A percentile compares a stretch with the other conserved stretches of the same genome.
Conservation (phyloP, 2,329 filamentous ascomycete species). For the Magnaporthiopsis incrustans region DNA sequence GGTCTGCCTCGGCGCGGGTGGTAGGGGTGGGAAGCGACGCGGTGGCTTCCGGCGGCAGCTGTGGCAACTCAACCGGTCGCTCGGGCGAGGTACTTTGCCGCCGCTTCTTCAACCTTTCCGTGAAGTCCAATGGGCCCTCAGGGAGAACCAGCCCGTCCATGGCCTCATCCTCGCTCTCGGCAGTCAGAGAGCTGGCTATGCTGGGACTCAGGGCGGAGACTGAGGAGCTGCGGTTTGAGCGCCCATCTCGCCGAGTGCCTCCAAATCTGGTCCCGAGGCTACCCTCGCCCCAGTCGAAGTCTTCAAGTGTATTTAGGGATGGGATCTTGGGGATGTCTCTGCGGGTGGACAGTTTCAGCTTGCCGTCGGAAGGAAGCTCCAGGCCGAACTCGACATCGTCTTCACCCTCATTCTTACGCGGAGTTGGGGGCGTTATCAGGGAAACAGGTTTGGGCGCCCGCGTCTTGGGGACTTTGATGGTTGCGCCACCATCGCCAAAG, state of each 20-base stretch:
- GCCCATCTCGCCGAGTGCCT: slow-evolving; percentile 72
- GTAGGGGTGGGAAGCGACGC: slow-evolving; percentile 10
- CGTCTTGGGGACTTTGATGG: slow-evolving; percentile 60
- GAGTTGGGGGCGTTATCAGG: slow-evolving; percentile 48
- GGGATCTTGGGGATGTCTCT: slow-evolving; percentile 57
- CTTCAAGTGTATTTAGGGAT: slow-evolving; percentile 52
- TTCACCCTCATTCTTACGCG: slow-evolving; percentile 38
- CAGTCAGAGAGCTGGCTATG: slow-evolving; percentile 81
- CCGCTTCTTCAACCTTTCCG: slow-evolving; percentile 66
- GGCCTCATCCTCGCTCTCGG: slow-evolving; percentile 89
- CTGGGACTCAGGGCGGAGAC: slow-evolving; percentile 87
- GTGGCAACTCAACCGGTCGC: slow-evolving; percentile 23
- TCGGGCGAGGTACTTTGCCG: slow-evolving; percentile 53
- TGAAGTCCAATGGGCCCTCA: slow-evolving; percentile 73
- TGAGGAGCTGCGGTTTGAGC: slow-evolving; percentile 76
- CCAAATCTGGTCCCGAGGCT: slow-evolving; percentile 87
- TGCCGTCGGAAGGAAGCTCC: slow-evolving; percentile 60
- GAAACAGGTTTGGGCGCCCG: slow-evolving; percentile 45
- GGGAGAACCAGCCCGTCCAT: slow-evolving; percentile 86
- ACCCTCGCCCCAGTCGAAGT: slow-evolving; percentile 90
- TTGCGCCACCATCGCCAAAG: slow-evolving; percentile 55
- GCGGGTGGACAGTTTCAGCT: slow-evolving; percentile 55
- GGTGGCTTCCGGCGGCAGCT: slow-evolving; percentile 11
- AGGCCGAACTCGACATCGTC: slow-evolving; percentile 69
- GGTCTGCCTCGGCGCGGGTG: slow-evolving; percentile 33